Conservation (phyloP, 2,329 filamentous ascomycete genomes). For the Fusarium staphyleae region DNA sequence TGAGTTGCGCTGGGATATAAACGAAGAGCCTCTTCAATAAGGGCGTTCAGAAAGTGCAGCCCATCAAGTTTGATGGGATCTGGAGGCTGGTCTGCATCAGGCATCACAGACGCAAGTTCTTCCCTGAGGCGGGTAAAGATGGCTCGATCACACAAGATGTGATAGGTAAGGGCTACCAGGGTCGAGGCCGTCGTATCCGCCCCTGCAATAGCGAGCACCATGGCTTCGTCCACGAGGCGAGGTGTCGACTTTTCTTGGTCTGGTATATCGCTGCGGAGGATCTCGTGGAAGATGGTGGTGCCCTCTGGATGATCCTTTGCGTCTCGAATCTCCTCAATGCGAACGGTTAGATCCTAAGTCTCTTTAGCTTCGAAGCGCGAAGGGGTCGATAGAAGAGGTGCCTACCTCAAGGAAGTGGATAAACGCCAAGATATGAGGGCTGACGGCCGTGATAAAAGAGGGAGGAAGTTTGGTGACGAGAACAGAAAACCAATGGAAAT, state of each 20-base stretch:
- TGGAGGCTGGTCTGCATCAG: slow-evolving; percentile 6
- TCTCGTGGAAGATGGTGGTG: slow-evolving; percentile 44
- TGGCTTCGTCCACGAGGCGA: slow-evolving; percentile 46
- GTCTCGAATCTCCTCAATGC: slow-evolving; percentile 15
- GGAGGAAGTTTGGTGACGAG: slow-evolving; percentile 30
- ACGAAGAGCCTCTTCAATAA: slow-evolving; percentile 49
- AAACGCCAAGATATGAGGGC: slow-evolving; percentile 9
- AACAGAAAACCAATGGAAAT: slow-evolving; percentile 30
- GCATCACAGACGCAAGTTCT: slow-evolving; percentile 42
- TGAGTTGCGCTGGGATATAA: slow-evolving; percentile 48
- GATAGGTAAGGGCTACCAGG: slow-evolving; percentile 45
- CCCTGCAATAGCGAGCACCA: slow-evolving; percentile 45
- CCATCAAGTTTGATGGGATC: slow-evolving; percentile 41
- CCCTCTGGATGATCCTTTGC: slow-evolving; percentile 13
- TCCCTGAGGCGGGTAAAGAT: slow-evolving; percentile 42
- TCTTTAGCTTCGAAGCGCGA: background rate
- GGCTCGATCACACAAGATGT: slow-evolving; percentile 45
- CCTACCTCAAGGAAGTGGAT: slow-evolving; percentile 4
- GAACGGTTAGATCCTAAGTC: slow-evolving; percentile 1
- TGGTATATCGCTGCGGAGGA: slow-evolving; percentile 43
- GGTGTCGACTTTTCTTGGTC: slow-evolving; percentile 42
- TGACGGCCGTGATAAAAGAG: slow-evolving; percentile 23
- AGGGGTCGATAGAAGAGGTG: too few species aligned
- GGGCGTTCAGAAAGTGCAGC: slow-evolving; percentile 49
- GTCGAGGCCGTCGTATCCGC: slow-evolving; percentile 48